Percentiles rank a stretch among this genome's conserved stretches.
These are phyloP conservation scores for Zarea fungicola DNA, from an alignment of 2,329 filamentous ascomycete genomes.

Conservation along the genomic window DNA sequence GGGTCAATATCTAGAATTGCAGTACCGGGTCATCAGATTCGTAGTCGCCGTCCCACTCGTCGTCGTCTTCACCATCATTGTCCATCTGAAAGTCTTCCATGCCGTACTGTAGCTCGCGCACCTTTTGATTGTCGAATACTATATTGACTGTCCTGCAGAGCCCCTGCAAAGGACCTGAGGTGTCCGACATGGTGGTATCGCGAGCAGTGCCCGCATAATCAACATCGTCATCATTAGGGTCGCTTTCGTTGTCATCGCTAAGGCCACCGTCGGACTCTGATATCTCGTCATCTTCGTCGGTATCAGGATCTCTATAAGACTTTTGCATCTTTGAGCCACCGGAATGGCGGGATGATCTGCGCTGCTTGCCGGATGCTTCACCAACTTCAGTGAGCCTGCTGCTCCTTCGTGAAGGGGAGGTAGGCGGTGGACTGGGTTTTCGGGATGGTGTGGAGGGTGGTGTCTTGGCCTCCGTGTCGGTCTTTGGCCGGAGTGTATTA, in stretches of 20 bases:
- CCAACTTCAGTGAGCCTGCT: slow-evolving; percentile 29
- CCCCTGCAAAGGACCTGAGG: slow-evolving; percentile 47
- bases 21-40: slow-evolving; percentile 38
- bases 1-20: slow-evolving; percentile 7
- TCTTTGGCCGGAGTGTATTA: slow-evolving; percentile 20
- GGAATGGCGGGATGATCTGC: slow-evolving; percentile 3
- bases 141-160: slow-evolving; percentile 67
- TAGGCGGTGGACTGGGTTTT: slow-evolving; percentile 16
- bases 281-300: slow-evolving; percentile 37
- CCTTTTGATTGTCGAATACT: slow-evolving; percentile 70
- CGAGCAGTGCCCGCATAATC: slow-evolving; percentile 13
- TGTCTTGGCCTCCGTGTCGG: slow-evolving; percentile 9
- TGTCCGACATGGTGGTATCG: not conserved
- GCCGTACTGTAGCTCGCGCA: slow-evolving; percentile 59
- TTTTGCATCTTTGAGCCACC: slow-evolving; percentile 11
- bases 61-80: slow-evolving; percentile 50
- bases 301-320: slow-evolving; percentile 43
- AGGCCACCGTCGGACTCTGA: slow-evolving; percentile 20
- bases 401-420: slow-evolving; percentile 32
- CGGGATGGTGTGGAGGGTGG: not conserved
- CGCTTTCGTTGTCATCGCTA: too few species aligned
- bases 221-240: slow-evolving; percentile 13
- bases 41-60: slow-evolving; percentile 54
- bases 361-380: slow-evolving; percentile 16
- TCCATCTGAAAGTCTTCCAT: slow-evolving; percentile 68